Percentiles rank a stretch among this genome's conserved stretches.
phyloP scores from a whole-genome alignment of 1,284 basidiomycete species.

The Cryptococcus floricola region DNA sequence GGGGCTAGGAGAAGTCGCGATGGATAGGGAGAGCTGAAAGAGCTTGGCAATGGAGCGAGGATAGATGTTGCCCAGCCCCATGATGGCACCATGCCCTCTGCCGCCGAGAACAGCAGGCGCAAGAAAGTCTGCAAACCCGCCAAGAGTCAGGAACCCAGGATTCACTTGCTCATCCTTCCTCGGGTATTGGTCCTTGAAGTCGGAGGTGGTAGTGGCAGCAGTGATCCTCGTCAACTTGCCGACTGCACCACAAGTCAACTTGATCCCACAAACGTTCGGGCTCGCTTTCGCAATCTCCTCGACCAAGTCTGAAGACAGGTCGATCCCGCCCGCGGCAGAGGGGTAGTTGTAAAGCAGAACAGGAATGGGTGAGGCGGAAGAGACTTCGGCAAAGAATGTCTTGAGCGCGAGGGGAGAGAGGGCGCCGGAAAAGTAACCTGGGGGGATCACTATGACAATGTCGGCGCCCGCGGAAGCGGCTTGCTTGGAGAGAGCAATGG shows the following conservation, averaged over 20 bases:
- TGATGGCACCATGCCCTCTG: slow-evolving; percentile 70
- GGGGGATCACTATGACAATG: slow-evolving; percentile 73
- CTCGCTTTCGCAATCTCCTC: slow-evolving; percentile 64
- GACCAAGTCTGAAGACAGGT: slow-evolving; percentile 80
- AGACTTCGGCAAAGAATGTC: slow-evolving; percentile 71
- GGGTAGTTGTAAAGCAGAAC: slow-evolving; percentile 90
- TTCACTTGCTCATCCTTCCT: slow-evolving; percentile 51
- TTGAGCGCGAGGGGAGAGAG: slow-evolving; percentile 66
- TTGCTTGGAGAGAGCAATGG: slow-evolving; percentile 65
- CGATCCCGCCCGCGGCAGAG: slow-evolving; percentile 74
- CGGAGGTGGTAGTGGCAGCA: slow-evolving; percentile 59
- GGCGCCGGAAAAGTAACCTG: slow-evolving; percentile 79
- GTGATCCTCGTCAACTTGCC: slow-evolving; percentile 83
- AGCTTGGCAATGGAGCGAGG: slow-evolving; percentile 63
- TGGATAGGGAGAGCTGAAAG: slow-evolving; percentile 57
- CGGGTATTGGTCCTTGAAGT: slow-evolving; percentile 60
- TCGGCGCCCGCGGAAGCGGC: slow-evolving; percentile 79
- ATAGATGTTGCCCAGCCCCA: slow-evolving; percentile 71
- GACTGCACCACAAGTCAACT: slow-evolving; percentile 84
- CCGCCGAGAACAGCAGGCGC: slow-evolving; percentile 60
- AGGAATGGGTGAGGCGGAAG: slow-evolving; percentile 73
- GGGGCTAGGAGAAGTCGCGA: slow-evolving; percentile 56
- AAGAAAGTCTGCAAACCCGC: slow-evolving; percentile 74
- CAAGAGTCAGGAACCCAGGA: slow-evolving; percentile 64
- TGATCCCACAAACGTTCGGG: slow-evolving; percentile 65